These are phyloP conservation scores for Poa pratensis DNA, from an alignment of 176 grass and related monocot species.

Conservation along the genomic window DNA sequence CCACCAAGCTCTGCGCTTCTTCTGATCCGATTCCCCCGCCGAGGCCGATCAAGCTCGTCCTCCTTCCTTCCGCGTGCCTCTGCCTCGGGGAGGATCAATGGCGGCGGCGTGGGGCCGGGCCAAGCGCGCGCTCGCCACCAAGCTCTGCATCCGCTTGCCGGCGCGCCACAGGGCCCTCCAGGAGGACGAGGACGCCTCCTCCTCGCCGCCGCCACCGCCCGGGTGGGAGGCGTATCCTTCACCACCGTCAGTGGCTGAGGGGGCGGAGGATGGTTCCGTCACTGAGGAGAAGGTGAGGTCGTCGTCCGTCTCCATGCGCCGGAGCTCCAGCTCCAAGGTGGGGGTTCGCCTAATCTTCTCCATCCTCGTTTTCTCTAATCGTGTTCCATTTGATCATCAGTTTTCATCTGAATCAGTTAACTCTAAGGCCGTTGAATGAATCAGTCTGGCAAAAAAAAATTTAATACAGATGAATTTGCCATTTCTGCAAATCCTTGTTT, in stretches of 20 bases:
- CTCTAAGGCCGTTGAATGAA: neutral
- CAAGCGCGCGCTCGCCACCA: slow-evolving; percentile 55
- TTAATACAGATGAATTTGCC: neutral
- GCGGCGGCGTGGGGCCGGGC: slow-evolving; percentile 65
- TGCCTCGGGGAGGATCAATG: slow-evolving; percentile 43
- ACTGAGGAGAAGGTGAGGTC: neutral
- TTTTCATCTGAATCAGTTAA: neutral
- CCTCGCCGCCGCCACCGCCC: neutral
- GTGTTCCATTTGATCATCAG: neutral
- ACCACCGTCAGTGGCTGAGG: neutral
- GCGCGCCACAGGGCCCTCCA: slow-evolving; percentile 2
- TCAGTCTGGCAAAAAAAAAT: neutral
- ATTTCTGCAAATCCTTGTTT: neutral
- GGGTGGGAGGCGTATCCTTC: neutral
- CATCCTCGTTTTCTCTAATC: neutral
- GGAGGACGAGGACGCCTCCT: neutral
- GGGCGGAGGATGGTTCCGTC: neutral
- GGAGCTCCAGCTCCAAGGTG: slow-evolving; percentile 53
- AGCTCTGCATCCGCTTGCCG: slow-evolving; percentile 60
- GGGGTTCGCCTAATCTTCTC: neutral
- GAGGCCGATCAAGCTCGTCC: too few relatives aligned
- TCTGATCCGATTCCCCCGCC: too few relatives aligned
- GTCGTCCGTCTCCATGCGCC: slow-evolving; percentile 34
- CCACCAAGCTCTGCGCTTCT: too few relatives aligned
- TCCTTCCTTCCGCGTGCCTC: neutral